Evolutionary conservation across 352 stramenopile species (phyloP), one percentile per base, ranked within the genome.

Genomic region (Phytophthora chlamydospora): DNA sequence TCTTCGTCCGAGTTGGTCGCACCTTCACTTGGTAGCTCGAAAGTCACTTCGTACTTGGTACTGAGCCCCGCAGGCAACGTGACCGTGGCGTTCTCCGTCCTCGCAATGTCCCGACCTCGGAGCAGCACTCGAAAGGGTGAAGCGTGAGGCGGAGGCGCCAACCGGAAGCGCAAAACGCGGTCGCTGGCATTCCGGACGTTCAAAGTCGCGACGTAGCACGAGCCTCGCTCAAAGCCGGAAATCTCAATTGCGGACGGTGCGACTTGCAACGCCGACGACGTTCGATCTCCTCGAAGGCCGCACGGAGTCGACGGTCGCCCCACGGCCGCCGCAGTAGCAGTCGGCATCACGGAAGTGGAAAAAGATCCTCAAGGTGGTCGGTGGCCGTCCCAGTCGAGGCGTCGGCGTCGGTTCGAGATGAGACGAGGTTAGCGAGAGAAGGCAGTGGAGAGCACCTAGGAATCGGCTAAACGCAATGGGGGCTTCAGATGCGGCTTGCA

Each of bases 131-230:
- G 58, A 50, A 95, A 95, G 0, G 75, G 60, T 16, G 82, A 90
- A 12, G 77, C 80, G 0, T 65, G 68, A 0, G 71, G 62, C 11
- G 83, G 79, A 5, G 83, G 84, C 19, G 65, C 44, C 33, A 93
- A 47, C 6, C 80, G 79, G 52, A 88, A 93, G 11, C 85, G 81
- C 40, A 93, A 50, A 3, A 71, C 56, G 7, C 82, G 76, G 14
- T 83, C 69, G 16, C 85, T 92, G 6, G 80, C 78, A 58, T 96
- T 96, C 31, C 79, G 82, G 4, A 95, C 73, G 13, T 43, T 66
- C 6, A 95, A 60, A 38, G 54, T 44, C 14, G 85, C 80, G 32
- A 95, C 66, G 60, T 93, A 95, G 53, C 81, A 89, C 13, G 67
- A 67, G 24, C 75, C 72, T 3, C 68, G 48, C 35, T 92, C 85